Evolutionary conservation across 495 filamentous ascomycete species (phyloP), one percentile per base, ranked within the genome.

Genomic region (Penicillium manginii): DNA sequence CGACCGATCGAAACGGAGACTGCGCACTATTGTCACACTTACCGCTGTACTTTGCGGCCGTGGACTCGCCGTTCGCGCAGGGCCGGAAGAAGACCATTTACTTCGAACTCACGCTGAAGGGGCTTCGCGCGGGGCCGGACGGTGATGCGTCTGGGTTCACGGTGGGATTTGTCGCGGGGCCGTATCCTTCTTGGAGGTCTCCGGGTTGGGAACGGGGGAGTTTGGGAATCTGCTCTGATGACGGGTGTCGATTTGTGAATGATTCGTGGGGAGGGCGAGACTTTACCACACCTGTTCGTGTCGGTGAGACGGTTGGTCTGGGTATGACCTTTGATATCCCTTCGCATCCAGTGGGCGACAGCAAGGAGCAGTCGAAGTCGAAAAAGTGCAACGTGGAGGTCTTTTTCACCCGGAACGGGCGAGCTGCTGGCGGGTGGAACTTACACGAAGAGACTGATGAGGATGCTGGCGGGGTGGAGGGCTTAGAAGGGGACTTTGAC

Each of bases 181-280:
- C 93, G 18, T 97, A 96, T 72, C 93, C 93, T 0, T 79, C 83
- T 0, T 97, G 92, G 82, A 84, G 93, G 42, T 83, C 94, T 54
- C 93, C 93, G 0, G 93, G 93, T 2, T 97, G 93, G 93, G 88
- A 98, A 67, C 79, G 93, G 29, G 92, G 84, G 2, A 90, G 87
- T 46, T 66, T 97, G n/a, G 93, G 83, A 7, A 87, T 97, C 11
- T 94, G 96, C 63, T 89, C 90, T 3, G 93, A 98, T 68, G 93
- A 98, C 70, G 93, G 93, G 11, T 86, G 90, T 63, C 82, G 85
- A 61, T 98, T 90, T 70, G 81, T 94, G 58, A 96, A 97, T 75
- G 91, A 97, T 66, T 82, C 83, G 1, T 92, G 81, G 79, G 93
- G 93, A 21, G 93, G 93, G 2, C 86, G 83, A 59, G 79, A 87